Evolutionary conservation across 2,329 filamentous ascomycete species (phyloP).

Genomic region (Dendrostoma leiphaemia): DNA sequence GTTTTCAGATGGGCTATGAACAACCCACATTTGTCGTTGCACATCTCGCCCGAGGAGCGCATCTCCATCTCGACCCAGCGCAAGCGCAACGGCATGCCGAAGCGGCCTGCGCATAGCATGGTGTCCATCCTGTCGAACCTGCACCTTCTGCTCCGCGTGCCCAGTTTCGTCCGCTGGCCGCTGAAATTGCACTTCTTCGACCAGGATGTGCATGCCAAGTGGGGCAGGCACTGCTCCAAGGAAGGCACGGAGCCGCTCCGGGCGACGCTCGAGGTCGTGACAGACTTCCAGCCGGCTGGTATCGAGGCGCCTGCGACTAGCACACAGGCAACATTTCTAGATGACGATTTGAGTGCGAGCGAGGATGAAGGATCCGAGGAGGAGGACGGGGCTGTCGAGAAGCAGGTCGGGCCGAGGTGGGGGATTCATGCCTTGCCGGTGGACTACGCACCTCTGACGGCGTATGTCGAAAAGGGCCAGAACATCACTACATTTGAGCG

Average conservation of each 20-base stretch:
- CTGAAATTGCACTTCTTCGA: conserved; percentile 77
- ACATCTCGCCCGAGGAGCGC: conserved; percentile 67
- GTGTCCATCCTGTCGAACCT: conserved; percentile 74
- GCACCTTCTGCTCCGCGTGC: conserved; percentile 74
- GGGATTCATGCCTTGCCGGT: conserved; percentile 55
- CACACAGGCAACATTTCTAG: background rate
- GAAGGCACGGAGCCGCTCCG: conserved; percentile 44
- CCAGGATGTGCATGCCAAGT: conserved; percentile 65
- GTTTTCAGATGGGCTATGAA: conserved; percentile 90
- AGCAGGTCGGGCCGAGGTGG: conserved; percentile 25
- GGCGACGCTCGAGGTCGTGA: conserved; percentile 49
- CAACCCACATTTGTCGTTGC: conserved; percentile 76
- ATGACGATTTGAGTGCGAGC: background rate
- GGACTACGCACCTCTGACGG: conserved; percentile 52
- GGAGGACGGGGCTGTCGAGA: background rate
- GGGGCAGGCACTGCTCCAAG: conserved; percentile 58
- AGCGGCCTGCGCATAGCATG: conserved; percentile 58
- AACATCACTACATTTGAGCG: conserved; percentile 54
- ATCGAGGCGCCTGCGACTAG: background rate
- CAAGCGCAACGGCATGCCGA: conserved; percentile 54
- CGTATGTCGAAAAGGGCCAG: conserved; percentile 54
- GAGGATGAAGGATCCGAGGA: background rate
- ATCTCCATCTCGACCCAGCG: conserved; percentile 50
- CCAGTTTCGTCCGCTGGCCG: conserved; percentile 82
- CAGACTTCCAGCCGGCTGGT: conserved; percentile 47